Percentiles rank a stretch among this genome's conserved stretches.
phyloP scores from a whole-genome alignment of 75 land plant genomes.

The Pseudotsuga menziesii region DNA sequence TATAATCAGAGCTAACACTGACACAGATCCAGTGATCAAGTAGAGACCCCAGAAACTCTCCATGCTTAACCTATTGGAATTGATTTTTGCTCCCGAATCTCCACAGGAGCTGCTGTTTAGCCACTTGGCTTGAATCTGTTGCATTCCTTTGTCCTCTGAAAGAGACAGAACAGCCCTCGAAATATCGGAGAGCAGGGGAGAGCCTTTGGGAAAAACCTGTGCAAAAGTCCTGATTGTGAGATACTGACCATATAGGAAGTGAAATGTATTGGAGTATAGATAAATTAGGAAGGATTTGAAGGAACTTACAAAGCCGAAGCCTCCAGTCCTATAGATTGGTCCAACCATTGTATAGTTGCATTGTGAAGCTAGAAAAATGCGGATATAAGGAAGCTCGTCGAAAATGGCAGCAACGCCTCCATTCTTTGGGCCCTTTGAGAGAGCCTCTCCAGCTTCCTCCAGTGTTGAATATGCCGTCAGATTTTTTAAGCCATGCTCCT shows the following conservation, averaged over 20 bases:
- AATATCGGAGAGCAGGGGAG: conserved; percentile 33
- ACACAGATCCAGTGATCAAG: conserved; percentile 10
- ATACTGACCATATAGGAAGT: neutral
- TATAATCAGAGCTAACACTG: conserved; percentile 16
- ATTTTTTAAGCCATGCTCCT: conserved; percentile 18
- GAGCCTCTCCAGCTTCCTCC: conserved; percentile 24
- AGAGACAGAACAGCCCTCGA: conserved; percentile 38
- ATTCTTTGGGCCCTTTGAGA: conserved; percentile 16
- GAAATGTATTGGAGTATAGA: neutral
- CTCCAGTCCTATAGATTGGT: conserved; percentile 39
- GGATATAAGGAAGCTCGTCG: conserved; percentile 26
- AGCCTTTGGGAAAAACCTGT: conserved; percentile 51
- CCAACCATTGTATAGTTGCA: conserved; percentile 48
- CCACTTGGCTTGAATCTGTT: conserved; percentile 17
- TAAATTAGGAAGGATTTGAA: too few species aligned
- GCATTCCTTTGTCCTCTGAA: conserved; percentile 27
- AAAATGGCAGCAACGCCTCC: conserved; percentile 39
- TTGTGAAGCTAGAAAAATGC: conserved; percentile 27
- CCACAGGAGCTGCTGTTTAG: conserved; percentile 13
- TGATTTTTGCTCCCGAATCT: neutral
- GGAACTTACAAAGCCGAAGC: conserved; percentile 59
- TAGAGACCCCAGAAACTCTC: conserved; percentile 62
- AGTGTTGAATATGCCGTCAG: neutral
- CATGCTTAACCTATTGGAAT: conserved; percentile 19
- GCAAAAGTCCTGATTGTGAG: neutral